A percentile compares a stretch with the other conserved stretches of the same genome.
phyloP scores from a whole-genome alignment of 139 green algal species.

The Chlamydomonas sphaeroides region DNA sequence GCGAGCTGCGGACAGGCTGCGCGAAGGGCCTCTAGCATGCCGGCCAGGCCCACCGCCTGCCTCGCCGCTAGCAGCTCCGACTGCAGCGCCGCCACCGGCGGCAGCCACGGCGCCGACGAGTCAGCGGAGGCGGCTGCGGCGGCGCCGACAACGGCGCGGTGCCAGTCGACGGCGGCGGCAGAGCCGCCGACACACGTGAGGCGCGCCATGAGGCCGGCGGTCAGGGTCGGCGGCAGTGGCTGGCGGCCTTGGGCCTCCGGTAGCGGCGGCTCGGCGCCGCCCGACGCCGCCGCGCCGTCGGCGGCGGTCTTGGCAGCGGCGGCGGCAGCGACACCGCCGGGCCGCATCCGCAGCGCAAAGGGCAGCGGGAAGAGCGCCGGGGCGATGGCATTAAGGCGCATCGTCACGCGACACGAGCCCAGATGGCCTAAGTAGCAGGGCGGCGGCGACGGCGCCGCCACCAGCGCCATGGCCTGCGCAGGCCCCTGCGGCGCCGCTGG shows the following conservation, averaged over 20 bases:
- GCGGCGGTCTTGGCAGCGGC: too few species aligned
- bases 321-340: neutral
- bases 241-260: too few species aligned
- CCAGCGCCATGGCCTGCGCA: too few species aligned
- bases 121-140: too few species aligned
- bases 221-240: too few species aligned
- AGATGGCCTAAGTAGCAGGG: conserved; percentile 6
- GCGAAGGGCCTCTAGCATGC: too few species aligned
- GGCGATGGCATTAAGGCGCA: conserved; percentile 58
- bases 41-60: neutral
- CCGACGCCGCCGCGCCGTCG: neutral
- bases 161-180: neutral
- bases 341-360: neutral
- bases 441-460: neutral
- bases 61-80: neutral
- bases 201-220: too few species aligned
- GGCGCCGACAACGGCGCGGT: too few species aligned
- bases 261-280: too few species aligned
- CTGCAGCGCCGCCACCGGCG: neutral
- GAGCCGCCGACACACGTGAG: too few species aligned
- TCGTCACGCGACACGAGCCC: conserved; percentile 47
- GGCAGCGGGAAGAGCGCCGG: conserved; percentile 69
- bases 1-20: too few species aligned
- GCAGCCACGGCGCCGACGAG: neutral
- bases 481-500: too few species aligned